Percentiles rank a stretch among this genome's conserved stretches.
These are phyloP conservation scores for Podospora tetraspora DNA, from an alignment of 495 filamentous ascomycete genomes.

Conservation along the genomic window DNA sequence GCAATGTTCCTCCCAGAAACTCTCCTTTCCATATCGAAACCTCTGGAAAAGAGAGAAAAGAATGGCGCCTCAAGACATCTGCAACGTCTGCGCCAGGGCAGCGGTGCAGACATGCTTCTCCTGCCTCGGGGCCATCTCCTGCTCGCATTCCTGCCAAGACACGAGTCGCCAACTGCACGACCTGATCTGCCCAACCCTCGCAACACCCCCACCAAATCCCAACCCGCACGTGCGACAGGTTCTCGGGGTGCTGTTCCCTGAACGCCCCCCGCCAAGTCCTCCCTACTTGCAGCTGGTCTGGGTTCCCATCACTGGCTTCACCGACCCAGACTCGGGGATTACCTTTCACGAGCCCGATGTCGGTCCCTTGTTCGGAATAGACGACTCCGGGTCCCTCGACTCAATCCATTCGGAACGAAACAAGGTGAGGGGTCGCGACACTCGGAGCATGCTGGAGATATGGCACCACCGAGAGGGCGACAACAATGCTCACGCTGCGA, in stretches of 20 bases:
- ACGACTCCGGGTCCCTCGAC: background rate
- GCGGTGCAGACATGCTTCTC: background rate
- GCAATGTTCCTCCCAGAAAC: background rate
- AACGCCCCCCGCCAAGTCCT: background rate
- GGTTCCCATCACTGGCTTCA: slow-evolving; percentile 8
- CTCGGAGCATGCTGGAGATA: slow-evolving; percentile 9
- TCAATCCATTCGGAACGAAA: slow-evolving; percentile 3
- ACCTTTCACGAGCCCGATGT: slow-evolving; percentile 10
- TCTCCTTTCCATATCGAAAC: background rate
- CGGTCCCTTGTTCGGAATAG: background rate
- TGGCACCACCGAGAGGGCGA: background rate
- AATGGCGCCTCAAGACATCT: background rate
- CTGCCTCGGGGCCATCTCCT: background rate
- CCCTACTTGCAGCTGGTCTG: slow-evolving; percentile 1
- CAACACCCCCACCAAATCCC: background rate
- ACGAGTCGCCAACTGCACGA: background rate
- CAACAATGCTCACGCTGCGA: background rate
- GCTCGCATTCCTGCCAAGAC: background rate
- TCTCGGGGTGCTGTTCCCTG: background rate
- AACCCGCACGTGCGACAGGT: background rate
- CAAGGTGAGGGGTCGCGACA: slow-evolving; percentile 4
- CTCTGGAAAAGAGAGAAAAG: background rate
- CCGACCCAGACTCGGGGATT: slow-evolving; percentile 8
- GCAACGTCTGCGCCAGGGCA: background rate
- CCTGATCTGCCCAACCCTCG: background rate